These are phyloP conservation scores for Pythium dissotocum DNA, from an alignment of 352 stramenopile genomes.

Conservation along the genomic window DNA sequence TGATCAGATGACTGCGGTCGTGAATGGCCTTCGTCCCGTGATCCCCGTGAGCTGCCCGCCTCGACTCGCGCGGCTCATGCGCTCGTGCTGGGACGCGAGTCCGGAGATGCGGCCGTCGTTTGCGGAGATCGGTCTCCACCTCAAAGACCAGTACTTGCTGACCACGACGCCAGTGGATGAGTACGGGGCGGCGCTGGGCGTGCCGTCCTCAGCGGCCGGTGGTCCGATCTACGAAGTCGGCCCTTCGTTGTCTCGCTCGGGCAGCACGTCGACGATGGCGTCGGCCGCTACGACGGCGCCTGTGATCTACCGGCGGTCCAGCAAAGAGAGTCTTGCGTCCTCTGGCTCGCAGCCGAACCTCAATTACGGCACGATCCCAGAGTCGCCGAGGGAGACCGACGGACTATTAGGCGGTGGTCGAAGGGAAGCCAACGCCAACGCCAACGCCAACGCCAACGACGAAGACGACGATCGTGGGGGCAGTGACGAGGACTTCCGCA, in stretches of 20 bases:
- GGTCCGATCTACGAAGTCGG: constrained; percentile 27
- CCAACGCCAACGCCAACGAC: too few species aligned
- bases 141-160: constrained; percentile 78
- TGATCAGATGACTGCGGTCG: constrained; percentile 81
- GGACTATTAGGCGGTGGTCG: background rate
- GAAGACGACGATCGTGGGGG: constrained; percentile 4
- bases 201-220: constrained; percentile 28
- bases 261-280: constrained; percentile 19
- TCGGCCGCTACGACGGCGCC: constrained; percentile 20
- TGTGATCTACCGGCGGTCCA: constrained; percentile 24
- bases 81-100: constrained; percentile 80
- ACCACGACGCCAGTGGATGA: constrained; percentile 51
- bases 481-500: background rate
- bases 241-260: constrained; percentile 15
- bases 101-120: constrained; percentile 71
- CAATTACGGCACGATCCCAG: constrained; percentile 13
- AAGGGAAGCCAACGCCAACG: constrained; percentile 5
- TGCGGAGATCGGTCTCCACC: constrained; percentile 72
- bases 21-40: constrained; percentile 82
- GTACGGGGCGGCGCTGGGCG: constrained; percentile 44
- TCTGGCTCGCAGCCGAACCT: constrained; percentile 20
- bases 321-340: constrained; percentile 26
- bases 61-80: constrained; percentile 76
- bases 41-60: constrained; percentile 84
- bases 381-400: constrained; percentile 19